phyloP scores from a whole-genome alignment of 1,284 basidiomycete species.

The Fomitopsis schrenkii region DNA sequence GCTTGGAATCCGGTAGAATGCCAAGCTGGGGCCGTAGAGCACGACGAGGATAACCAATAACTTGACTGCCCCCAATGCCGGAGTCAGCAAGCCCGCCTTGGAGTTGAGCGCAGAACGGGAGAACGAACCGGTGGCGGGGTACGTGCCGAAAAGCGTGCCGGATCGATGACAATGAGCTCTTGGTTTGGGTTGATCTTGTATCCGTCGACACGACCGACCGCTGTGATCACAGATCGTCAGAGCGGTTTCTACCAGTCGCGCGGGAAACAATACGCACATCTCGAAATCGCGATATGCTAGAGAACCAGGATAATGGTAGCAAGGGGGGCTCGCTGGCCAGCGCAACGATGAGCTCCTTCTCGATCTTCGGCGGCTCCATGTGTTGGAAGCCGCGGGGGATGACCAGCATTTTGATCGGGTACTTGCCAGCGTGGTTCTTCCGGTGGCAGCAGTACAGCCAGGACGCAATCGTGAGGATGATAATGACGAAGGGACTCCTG shows the following conservation, averaged over 20 bases:
- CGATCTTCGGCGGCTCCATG: constrained; percentile 71
- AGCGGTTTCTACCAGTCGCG: not conserved
- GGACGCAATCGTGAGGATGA: constrained; percentile 81
- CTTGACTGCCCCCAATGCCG: constrained; percentile 84
- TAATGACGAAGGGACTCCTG: constrained; percentile 84
- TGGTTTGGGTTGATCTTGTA: constrained; percentile 99
- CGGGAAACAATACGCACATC: constrained; percentile 48
- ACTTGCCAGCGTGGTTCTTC: constrained; percentile 52
- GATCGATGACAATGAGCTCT: constrained; percentile 95
- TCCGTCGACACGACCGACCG: constrained; percentile 93
- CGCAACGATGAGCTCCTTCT: constrained; percentile 58
- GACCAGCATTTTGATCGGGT: constrained; percentile 84
- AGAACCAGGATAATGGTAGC: constrained; percentile 93
- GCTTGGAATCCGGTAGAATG: constrained; percentile 85
- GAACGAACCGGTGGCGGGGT: constrained; percentile 97
- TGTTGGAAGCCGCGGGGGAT: constrained; percentile 83
- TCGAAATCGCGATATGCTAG: constrained; percentile 96
- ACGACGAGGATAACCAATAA: constrained; percentile 91
- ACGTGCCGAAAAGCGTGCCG: constrained; percentile 85
- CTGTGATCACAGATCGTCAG: constrained; percentile 33
- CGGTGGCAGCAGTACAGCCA: constrained; percentile 78
- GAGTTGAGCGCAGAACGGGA: constrained; percentile 95
- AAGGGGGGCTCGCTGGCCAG: constrained; percentile 80
- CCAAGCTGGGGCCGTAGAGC: constrained; percentile 87
- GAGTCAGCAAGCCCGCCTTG: constrained; percentile 95